A percentile compares a stretch with the other conserved stretches of the same genome.
phyloP scores from a whole-genome alignment of 805 yeast species.

The Kluyveromyces aestuarii region DNA sequence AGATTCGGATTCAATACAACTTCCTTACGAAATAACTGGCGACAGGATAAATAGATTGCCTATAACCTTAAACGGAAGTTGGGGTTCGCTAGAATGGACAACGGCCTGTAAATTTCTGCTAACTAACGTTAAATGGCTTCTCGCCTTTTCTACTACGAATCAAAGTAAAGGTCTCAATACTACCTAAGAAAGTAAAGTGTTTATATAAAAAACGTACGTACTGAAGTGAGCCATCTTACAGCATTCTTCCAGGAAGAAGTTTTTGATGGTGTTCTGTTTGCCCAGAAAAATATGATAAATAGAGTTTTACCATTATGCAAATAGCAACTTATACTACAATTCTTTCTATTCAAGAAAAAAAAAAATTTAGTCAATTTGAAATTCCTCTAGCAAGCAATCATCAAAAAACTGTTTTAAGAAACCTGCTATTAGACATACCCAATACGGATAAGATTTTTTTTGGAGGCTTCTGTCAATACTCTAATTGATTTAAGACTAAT shows the following conservation, averaged over 20 bases:
- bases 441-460: no score
- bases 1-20: constrained; percentile 34
- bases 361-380: no score
- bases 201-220: no score
- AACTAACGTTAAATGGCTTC: constrained; percentile 76
- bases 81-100: constrained; percentile 77
- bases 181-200: no score
- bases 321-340: no score
- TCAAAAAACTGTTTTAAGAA: no score
- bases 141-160: constrained; percentile 49
- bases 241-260: not conserved
- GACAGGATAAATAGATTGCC: constrained; percentile 73
- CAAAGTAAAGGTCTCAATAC: not conserved
- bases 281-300: no score
- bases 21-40: constrained; percentile 65
- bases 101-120: constrained; percentile 75
- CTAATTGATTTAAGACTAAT: not conserved
- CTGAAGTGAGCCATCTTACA: not conserved
- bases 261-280: no score
- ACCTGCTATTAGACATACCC: no score
- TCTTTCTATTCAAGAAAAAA: no score
- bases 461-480: not conserved
- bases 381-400: no score
- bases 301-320: no score
- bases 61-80: constrained; percentile 55